Evolutionary conservation across 371 early-diverging fungal species (phyloP).

Genomic region (Syncephalastrum sp.): DNA sequence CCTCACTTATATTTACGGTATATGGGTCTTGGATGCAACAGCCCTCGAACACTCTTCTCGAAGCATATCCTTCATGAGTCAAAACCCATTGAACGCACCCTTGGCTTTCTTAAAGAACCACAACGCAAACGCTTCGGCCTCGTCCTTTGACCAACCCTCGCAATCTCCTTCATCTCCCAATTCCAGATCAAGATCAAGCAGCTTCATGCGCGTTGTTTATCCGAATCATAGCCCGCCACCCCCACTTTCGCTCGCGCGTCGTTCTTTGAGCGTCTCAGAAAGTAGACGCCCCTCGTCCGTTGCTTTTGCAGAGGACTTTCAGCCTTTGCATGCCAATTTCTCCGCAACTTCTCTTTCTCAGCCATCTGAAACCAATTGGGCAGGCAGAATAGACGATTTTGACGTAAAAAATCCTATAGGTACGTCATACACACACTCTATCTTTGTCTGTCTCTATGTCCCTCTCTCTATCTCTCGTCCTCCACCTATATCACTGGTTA

Average conservation of each 20-base stretch:
- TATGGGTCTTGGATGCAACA: slow-evolving; percentile 1
- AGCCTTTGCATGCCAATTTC: not conserved
- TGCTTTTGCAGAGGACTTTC: not conserved
- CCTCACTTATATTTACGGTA: not conserved
- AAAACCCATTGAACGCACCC: not conserved
- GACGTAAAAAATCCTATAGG: slow-evolving; percentile 40
- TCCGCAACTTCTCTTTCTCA: not conserved
- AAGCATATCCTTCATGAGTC: not conserved
- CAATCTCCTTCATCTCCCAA: not conserved
- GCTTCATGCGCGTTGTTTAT: slow-evolving; percentile 1
- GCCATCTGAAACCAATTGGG: slow-evolving; percentile 8
- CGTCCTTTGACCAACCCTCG: not conserved
- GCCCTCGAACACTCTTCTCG: not conserved
- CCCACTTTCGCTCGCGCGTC: no score
- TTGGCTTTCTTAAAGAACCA: not conserved
- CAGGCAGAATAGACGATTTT: slow-evolving; percentile 30
- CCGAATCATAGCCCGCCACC: no score
- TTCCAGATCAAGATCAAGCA: slow-evolving; percentile 3
- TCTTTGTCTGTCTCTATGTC: no score
- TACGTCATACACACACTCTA: slow-evolving; percentile 5
- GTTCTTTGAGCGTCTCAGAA: not conserved
- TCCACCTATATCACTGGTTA: not conserved
- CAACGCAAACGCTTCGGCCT: slow-evolving; percentile 3
- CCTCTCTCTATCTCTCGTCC: not conserved
- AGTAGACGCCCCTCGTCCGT: not conserved